Evolutionary conservation across 306 rosid genomes (phyloP), one percentile per base, ranked within the genome.

Genomic region (Vicia faba): DNA sequence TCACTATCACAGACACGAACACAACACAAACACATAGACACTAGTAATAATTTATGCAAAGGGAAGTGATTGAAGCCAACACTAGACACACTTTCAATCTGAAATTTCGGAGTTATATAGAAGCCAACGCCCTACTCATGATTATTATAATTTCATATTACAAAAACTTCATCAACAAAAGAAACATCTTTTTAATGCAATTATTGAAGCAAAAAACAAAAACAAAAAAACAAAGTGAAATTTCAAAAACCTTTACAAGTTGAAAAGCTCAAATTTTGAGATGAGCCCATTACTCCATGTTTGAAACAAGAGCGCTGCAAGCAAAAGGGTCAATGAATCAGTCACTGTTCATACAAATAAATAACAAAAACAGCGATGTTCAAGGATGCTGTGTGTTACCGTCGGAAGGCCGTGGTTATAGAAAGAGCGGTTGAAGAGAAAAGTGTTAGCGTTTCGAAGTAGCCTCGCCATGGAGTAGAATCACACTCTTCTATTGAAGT

Each of bases 391-490:
- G 72, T 48, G 72, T 19, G 50, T 25, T 61, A 66, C 66, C 74
- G 57, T 60, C 45, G 39, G 40, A 41, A 84, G 79, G 81, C 77
- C 69, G 35, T 79, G 71, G 23, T 70, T 74, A 45, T 80, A 73
- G 2, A 84, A 36, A 49, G 81, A 84, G 28, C 87, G 92, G 53
- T 79, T 88, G 48, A 84, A 60, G 28, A 82, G 41, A 51, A 69
- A 66, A 25, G 76, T 74, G 73, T 74, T 81, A 28, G 82, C 76
- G 69, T 69, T 84, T 25, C 85, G 95, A 69, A 93, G 81, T 71
- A 93, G 71, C 80, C 84, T 69, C 75, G 97, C 96, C 97, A 93
- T 93, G n/a, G 16, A 49, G 10, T 10, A 12, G 59, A 67, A 80
- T 1, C 48, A 33, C 40, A 2, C 51, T 25, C 3, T 25, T 25